phyloP scores from a whole-genome alignment of 495 filamentous ascomycete species.

The Xylaria sp. region DNA sequence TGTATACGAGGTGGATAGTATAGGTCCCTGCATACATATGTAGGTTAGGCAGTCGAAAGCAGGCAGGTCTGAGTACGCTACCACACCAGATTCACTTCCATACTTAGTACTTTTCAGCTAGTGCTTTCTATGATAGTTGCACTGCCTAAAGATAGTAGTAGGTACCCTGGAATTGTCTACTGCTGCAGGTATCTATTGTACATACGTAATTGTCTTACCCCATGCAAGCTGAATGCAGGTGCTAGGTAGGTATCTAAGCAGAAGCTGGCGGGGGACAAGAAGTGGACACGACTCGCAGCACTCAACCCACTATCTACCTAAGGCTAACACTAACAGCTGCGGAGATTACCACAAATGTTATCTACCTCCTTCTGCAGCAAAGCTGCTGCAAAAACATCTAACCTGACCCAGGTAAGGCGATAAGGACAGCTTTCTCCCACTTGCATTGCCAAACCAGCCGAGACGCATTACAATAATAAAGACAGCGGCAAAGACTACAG shows the following conservation, averaged over 20 bases:
- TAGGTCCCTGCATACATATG: not conserved
- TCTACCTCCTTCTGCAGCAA: constrained; percentile 6
- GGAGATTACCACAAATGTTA: constrained; percentile 9
- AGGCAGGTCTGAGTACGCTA: not conserved
- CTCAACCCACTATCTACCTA: no score
- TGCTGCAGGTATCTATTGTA: no score
- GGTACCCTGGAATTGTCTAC: not conserved
- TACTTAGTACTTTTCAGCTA: not conserved
- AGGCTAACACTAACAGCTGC: no score
- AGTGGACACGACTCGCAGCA: not conserved
- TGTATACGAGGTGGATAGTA: no score
- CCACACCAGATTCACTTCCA: not conserved
- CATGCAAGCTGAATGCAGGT: constrained; percentile 8
- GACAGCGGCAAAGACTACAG: not conserved
- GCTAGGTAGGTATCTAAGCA: no score
- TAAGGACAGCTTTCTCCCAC: constrained; percentile 9
- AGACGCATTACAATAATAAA: not conserved
- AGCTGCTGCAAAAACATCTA: constrained; percentile 15
- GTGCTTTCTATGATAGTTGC: not conserved
- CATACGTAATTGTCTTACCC: not conserved
- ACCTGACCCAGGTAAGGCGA: not conserved
- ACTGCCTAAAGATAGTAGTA: not conserved
- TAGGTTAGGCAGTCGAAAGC: not conserved
- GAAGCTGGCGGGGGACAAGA: not conserved
- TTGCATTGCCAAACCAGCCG: not conserved